Percentiles rank a stretch among this genome's conserved stretches.
Evolutionary conservation across 768 basidiomycete species (phyloP).

Genomic region (Amanita polypyramis): DNA sequence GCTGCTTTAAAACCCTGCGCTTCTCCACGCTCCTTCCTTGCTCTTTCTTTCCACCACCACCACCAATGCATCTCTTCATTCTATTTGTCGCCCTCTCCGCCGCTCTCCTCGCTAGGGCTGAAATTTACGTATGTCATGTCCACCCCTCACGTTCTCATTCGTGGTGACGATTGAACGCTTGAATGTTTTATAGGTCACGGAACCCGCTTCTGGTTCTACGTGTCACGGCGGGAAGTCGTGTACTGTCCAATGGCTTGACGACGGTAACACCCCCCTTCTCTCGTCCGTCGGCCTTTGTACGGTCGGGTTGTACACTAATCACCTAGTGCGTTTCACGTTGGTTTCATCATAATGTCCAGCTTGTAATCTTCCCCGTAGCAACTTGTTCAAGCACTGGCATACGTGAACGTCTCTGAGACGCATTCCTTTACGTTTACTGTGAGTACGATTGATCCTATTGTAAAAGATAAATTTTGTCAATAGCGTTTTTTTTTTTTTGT

Average conservation of each 20-base stretch:
- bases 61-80: not conserved
- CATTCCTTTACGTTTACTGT: slow-evolving; percentile 4
- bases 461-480: not conserved
- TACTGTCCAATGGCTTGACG: slow-evolving; percentile 3
- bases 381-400: slow-evolving; percentile 5
- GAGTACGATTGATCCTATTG: not conserved
- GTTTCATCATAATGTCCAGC: not conserved
- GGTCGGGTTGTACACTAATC: slow-evolving; percentile 3
- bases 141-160: not conserved
- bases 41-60: not conserved
- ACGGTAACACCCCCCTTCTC: slow-evolving; percentile 3
- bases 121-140: slow-evolving; percentile 4
- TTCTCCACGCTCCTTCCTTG: not conserved
- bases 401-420: not conserved
- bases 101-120: not conserved
- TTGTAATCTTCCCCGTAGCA: not conserved
- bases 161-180: too few species aligned
- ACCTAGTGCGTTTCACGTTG: not conserved
- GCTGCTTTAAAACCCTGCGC: not conserved
- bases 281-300: not conserved
- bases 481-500: not conserved
- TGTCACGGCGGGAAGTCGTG: slow-evolving; percentile 5
- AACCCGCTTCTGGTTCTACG: not conserved
- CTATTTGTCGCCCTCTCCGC: not conserved
- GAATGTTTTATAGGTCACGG: not conserved